A percentile compares a stretch with the other conserved stretches of the same genome.
Evolutionary conservation across 352 stramenopile genomes (phyloP).

Genomic region (Pythium oligandrum): DNA sequence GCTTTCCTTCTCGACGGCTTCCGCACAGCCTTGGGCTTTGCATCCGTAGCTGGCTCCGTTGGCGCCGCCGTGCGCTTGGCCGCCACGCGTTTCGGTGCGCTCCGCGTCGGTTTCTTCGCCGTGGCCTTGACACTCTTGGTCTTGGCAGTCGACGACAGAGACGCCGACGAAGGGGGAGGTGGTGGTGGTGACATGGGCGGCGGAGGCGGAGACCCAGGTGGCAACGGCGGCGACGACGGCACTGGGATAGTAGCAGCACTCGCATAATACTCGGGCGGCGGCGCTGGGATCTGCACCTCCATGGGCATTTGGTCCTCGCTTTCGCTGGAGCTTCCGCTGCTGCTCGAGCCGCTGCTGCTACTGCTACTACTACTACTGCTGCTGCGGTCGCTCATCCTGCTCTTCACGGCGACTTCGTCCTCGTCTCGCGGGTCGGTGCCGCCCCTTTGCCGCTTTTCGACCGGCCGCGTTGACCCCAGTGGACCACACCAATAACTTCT

Average conservation of each 20-base stretch:
- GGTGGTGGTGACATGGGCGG: slow-evolving; percentile 22
- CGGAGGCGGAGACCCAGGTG: slow-evolving; percentile 26
- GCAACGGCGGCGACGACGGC: slow-evolving; percentile 18
- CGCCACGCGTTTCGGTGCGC: slow-evolving; percentile 1
- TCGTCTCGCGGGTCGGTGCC: slow-evolving; percentile 3
- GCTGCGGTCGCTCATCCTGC: slow-evolving; percentile 4
- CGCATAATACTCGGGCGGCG: neutral
- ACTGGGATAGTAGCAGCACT: neutral
- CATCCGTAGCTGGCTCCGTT: slow-evolving; percentile 1
- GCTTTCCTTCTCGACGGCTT: neutral
- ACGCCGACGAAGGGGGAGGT: slow-evolving; percentile 8
- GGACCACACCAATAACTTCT: too few relatives aligned
- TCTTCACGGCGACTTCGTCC: neutral
- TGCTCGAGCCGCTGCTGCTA: slow-evolving; percentile 33
- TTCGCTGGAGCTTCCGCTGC: slow-evolving; percentile 39
- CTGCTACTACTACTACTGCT: slow-evolving; percentile 23
- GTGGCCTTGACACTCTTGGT: neutral
- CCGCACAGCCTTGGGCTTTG: neutral
- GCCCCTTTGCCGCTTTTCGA: neutral
- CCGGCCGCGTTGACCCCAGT: too few relatives aligned
- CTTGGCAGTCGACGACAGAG: neutral
- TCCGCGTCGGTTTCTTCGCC: slow-evolving; percentile 8
- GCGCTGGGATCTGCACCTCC: slow-evolving; percentile 11
- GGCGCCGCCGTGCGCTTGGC: neutral
- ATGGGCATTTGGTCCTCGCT: slow-evolving; percentile 24